Evolutionary conservation across 345 rosid genomes (phyloP), one percentile per base, ranked within the genome.

Genomic region (Microthlaspi erraticum): DNA sequence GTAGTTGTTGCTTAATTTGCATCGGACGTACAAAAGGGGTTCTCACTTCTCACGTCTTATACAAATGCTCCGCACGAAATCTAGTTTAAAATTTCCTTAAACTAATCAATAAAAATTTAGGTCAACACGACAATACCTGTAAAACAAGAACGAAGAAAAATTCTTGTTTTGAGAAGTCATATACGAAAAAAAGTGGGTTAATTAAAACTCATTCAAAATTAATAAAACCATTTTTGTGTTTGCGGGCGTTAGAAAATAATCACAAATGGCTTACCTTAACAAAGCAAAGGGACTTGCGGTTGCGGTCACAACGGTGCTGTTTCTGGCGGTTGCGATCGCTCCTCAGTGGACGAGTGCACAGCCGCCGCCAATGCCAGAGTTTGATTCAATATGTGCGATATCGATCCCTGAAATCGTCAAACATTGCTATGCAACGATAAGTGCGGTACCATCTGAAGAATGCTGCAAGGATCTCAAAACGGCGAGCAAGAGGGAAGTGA

Each of bases 401-500:
- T 17, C 34, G 60, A 34, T 73, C 17, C 55, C 71, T 19, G 37
- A 65, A 5, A 65, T 59, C 19, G 26, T 73, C 38, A 5, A 31
- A 19, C 8, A 39, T 36, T 73, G 72, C 37, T 73, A 64, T 44
- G 8, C 1, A 18, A 3, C 33, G 6, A 7, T 2, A n/a, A 56
- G 13, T 10, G 3, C 38, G 34, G 0, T 1, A 16, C 71, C 71
- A 65, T 34, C 77, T 8, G 71, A 45, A 3, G 45, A 55, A 4
- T 73, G 77, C 18, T 73, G 77, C 60, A 31, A 29, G 0, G 65
- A 46, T 48, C 65, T 73, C 34, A 64, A 73, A 49, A 20, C 77
- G 0, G 36, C 66, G 10, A 58, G 3, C 66, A 29, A 3, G 5
- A 13, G 1, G 2, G 14, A 73, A 48, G 60, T 65, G 59, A 45